phyloP scores from a whole-genome alignment of 2,329 filamentous ascomycete species.

The Calonectria leucothoes region DNA sequence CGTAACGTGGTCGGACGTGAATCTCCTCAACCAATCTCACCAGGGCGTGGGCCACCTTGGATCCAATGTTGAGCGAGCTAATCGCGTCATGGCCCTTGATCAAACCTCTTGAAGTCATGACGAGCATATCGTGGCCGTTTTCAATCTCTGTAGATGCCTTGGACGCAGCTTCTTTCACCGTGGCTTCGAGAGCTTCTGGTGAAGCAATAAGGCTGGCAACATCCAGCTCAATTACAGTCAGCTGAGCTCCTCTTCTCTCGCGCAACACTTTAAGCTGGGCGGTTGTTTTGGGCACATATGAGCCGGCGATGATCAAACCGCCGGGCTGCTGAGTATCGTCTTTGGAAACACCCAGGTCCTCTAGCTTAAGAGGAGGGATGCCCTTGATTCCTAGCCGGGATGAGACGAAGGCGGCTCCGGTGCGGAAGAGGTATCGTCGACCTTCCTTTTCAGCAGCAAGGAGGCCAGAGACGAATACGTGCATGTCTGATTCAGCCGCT shows the following conservation, averaged over 20 bases:
- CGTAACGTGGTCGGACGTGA: slow-evolving; percentile 61
- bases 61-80: slow-evolving; percentile 62
- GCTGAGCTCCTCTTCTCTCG: slow-evolving; percentile 49
- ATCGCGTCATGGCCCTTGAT: slow-evolving; percentile 58
- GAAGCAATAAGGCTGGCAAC: slow-evolving; percentile 46
- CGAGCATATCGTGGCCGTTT: slow-evolving; percentile 61
- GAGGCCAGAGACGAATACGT: slow-evolving; percentile 63
- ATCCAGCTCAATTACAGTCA: slow-evolving; percentile 61
- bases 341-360: slow-evolving; percentile 51
- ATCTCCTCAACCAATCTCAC: slow-evolving; percentile 60
- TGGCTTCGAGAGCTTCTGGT: slow-evolving; percentile 41
- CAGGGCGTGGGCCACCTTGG: slow-evolving; percentile 61
- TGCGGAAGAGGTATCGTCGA: slow-evolving; percentile 51
- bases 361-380: slow-evolving; percentile 60
- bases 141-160: slow-evolving; percentile 42
- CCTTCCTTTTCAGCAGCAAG: slow-evolving; percentile 49
- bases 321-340: slow-evolving; percentile 43
- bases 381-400: slow-evolving; percentile 61
- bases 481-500: slow-evolving; percentile 64
- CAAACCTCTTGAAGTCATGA: slow-evolving; percentile 68
- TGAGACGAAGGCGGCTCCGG: slow-evolving; percentile 54
- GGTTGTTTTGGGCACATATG: slow-evolving; percentile 69
- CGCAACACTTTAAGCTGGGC: slow-evolving; percentile 59
- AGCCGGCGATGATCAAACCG: slow-evolving; percentile 65
- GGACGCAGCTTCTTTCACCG: slow-evolving; percentile 46